Percentiles rank a stretch among this genome's conserved stretches.
Conservation (phyloP, 345 rosid genomes). For the Angophora floribunda region DNA sequence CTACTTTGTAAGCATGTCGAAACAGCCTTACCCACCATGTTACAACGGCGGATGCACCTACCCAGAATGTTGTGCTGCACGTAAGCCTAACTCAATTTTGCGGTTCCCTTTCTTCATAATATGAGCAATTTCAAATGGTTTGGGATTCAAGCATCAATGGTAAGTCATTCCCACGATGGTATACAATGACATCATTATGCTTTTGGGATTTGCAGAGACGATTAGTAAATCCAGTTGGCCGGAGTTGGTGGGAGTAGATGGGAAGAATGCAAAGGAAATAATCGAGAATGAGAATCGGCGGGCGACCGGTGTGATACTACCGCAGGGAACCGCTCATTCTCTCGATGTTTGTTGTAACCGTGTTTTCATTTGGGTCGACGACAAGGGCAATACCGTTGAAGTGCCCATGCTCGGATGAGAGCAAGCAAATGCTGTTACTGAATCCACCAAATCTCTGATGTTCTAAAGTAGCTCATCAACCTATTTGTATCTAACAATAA, state of each 20-base stretch:
- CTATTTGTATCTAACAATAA: not conserved
- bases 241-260: not conserved
- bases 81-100: not conserved
- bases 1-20: not conserved
- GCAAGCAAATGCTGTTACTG: not conserved
- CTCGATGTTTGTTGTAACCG: not conserved
- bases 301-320: not conserved
- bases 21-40: not conserved
- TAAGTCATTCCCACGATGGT: not conserved
- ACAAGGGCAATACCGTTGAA: not conserved
- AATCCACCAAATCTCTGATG: not conserved
- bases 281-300: not conserved
- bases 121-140: not conserved
- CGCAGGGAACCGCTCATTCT: fast-evolving
- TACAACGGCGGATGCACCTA: not conserved
- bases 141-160: not conserved
- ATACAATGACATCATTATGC: not conserved
- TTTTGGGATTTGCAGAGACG: not conserved
- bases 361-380: not conserved
- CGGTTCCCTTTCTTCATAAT: not conserved
- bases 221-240: not conserved
- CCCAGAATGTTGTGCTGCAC: not conserved
- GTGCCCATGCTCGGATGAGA: not conserved
- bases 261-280: not conserved
- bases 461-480: not conserved